Percentiles rank a stretch among this genome's conserved stretches.
Conservation (phyloP, 2,329 filamentous ascomycete species). For the Arachnomyces sp. region DNA sequence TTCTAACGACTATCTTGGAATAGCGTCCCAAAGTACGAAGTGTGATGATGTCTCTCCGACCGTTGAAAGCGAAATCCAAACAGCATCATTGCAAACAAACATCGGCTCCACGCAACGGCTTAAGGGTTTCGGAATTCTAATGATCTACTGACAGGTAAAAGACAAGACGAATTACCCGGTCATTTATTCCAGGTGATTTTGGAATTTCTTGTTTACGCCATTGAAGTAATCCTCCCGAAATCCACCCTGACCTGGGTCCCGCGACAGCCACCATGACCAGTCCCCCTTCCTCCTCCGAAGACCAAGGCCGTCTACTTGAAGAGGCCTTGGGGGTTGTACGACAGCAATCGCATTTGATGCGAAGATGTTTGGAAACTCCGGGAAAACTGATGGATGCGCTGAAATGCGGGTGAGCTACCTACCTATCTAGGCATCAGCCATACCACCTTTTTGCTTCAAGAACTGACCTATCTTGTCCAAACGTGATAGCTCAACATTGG, state of each 20-base stretch:
- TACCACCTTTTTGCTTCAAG: constrained; percentile 5
- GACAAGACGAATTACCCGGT: no score
- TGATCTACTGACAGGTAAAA: no score
- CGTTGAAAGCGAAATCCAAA: no score
- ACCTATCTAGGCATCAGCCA: constrained; percentile 17
- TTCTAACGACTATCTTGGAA: no score
- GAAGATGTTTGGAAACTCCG: constrained; percentile 91
- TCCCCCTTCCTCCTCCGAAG: constrained; percentile 59
- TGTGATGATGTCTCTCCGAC: no score
- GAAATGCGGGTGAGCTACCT: constrained; percentile 81
- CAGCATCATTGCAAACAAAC: no score
- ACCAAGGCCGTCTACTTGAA: constrained; percentile 87
- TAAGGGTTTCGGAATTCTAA: no score
- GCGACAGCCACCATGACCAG: constrained; percentile 38
- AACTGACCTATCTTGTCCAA: constrained; percentile 14
- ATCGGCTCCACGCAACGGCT: no score
- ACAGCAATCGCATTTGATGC: constrained; percentile 95
- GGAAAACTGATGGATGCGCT: constrained; percentile 99
- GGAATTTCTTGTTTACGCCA: no score
- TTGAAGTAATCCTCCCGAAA: no score
- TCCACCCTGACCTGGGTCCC: constrained; percentile 15
- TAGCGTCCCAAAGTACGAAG: no score
- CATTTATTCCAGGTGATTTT: no score
- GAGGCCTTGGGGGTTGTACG: constrained; percentile 94
- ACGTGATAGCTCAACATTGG: constrained; percentile 73